Conservation (phyloP, 768 basidiomycete genomes). For the Amanita pallidorosea region DNA sequence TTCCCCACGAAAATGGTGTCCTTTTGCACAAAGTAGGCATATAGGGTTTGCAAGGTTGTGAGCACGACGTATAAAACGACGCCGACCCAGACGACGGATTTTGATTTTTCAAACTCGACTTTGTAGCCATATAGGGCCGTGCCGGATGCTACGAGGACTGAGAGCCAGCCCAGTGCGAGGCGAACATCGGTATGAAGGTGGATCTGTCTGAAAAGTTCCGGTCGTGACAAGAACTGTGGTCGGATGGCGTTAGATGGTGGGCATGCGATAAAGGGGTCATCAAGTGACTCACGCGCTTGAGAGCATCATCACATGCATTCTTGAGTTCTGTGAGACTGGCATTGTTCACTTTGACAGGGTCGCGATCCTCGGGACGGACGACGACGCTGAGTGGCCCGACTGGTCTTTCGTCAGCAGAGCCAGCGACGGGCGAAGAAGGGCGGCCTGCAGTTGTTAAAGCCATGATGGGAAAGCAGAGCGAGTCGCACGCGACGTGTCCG, state of each 20-base stretch:
- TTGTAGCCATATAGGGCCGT: constrained; percentile 83
- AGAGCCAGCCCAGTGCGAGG: constrained; percentile 77
- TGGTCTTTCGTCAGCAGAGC: constrained; percentile 26
- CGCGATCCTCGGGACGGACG: constrained; percentile 33
- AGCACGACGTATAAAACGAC: constrained; percentile 62
- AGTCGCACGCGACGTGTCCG: too few species aligned
- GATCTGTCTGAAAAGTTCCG: constrained; percentile 77
- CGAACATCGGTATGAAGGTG: constrained; percentile 85
- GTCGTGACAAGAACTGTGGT: constrained; percentile 69
- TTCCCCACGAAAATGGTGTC: constrained; percentile 82
- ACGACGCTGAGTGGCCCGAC: constrained; percentile 43
- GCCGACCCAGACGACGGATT: constrained; percentile 69
- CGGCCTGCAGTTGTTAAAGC: background rate
- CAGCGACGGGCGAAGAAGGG: background rate
- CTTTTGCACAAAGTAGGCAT: constrained; percentile 80
- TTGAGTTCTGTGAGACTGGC: constrained; percentile 48
- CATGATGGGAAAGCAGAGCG: too few species aligned
- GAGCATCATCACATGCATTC: constrained; percentile 75
- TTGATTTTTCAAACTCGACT: constrained; percentile 82
- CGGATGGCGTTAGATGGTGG: background rate
- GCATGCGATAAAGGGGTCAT: background rate
- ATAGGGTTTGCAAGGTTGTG: constrained; percentile 62
- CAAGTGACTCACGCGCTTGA: constrained; percentile 61
- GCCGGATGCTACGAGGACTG: constrained; percentile 70
- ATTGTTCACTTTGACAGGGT: constrained; percentile 52